Conservation (phyloP, 495 filamentous ascomycete species). For the Glonium stellatum region DNA sequence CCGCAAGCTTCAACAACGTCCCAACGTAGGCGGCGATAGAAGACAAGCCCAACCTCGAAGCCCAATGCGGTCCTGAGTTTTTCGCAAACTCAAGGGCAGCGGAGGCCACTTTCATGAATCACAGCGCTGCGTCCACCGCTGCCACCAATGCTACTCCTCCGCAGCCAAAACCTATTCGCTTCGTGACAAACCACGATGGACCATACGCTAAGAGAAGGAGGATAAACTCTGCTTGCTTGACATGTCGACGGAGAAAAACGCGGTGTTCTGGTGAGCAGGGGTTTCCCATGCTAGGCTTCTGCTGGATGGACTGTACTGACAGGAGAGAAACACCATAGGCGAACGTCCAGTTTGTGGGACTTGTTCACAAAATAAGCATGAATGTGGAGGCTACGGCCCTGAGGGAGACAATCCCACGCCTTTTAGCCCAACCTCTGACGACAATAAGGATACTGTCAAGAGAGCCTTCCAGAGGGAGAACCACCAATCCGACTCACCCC, state of each 20-base stretch:
- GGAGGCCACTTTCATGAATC: conserved; percentile 26
- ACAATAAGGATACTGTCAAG: conserved; percentile 14
- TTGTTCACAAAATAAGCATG: conserved; percentile 35
- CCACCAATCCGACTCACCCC: neutral
- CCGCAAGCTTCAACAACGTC: neutral
- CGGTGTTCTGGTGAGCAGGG: conserved; percentile 57
- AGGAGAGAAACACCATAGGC: conserved; percentile 6
- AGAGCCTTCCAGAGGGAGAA: conserved; percentile 9
- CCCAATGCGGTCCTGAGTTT: conserved; percentile 11
- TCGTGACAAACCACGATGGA: conserved; percentile 29
- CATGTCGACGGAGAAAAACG: conserved; percentile 49
- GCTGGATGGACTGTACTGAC: no score
- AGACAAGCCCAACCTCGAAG: neutral
- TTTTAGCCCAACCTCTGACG: neutral
- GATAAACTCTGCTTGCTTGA: conserved; percentile 30
- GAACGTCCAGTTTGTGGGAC: conserved; percentile 36
- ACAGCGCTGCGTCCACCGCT: conserved; percentile 18
- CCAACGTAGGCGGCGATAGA: neutral
- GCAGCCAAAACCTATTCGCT: conserved; percentile 25
- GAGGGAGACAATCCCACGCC: conserved; percentile 14
- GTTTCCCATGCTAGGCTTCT: no score
- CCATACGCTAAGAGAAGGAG: conserved; percentile 30
- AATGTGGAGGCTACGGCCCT: conserved; percentile 32
- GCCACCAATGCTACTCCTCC: conserved; percentile 18
- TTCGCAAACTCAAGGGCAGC: neutral